phyloP scores from a whole-genome alignment of 345 rosid species.

The Pugionium dolabratum region DNA sequence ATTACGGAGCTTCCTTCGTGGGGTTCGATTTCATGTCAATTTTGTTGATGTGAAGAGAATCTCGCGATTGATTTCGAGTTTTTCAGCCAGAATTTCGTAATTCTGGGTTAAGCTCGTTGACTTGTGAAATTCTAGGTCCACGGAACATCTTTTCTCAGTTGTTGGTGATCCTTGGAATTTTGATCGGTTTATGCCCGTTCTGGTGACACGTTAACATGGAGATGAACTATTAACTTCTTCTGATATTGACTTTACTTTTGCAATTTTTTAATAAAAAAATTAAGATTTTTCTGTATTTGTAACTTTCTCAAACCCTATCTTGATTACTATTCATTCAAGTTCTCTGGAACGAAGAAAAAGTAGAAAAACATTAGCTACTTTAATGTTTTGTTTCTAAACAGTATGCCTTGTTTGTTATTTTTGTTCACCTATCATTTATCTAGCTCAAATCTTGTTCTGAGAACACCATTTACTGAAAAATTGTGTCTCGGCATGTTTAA shows the following conservation, averaged over 20 bases:
- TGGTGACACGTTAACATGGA: background rate
- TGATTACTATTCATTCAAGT: background rate
- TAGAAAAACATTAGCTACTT: background rate
- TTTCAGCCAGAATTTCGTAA: background rate
- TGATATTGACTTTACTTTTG: background rate
- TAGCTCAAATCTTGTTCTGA: constrained; percentile 1
- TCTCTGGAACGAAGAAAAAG: background rate
- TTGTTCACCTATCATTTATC: background rate
- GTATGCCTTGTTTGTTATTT: background rate
- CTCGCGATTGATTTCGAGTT: background rate
- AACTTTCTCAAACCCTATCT: constrained; percentile 20
- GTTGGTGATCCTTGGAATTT: background rate
- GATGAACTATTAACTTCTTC: background rate
- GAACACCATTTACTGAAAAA: background rate
- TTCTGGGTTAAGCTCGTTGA: constrained; percentile 21
- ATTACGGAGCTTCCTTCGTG: background rate
- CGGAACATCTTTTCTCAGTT: constrained; percentile 11
- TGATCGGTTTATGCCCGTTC: background rate
- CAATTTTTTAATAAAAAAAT: too few species aligned
- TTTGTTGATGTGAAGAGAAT: background rate
- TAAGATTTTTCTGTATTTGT: background rate
- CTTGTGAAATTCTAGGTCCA: constrained; percentile 35
- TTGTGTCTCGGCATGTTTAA: background rate
- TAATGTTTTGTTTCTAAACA: background rate
- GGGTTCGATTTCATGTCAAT: constrained; percentile 4